Evolutionary conservation across 73 alveolate species (phyloP).

Genomic region (Effrenium voratum): DNA sequence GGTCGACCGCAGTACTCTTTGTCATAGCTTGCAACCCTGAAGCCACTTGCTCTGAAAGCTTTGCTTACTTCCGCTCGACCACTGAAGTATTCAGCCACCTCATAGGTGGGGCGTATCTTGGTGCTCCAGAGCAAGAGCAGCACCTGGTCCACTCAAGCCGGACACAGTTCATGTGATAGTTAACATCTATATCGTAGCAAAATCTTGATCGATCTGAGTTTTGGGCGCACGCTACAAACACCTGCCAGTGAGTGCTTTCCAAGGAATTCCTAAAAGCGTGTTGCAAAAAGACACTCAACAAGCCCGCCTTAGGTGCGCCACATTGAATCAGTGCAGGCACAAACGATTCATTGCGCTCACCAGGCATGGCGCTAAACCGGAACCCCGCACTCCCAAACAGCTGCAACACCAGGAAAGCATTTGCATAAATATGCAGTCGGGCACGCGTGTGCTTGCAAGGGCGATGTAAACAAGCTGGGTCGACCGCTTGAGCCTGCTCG

Average conservation of each 20-base stretch:
- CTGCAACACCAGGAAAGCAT: too few relatives aligned
- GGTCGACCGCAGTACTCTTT: neutral
- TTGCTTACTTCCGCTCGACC: conserved; percentile 26
- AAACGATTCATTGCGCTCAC: neutral
- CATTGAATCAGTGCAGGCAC: neutral
- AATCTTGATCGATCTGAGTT: neutral
- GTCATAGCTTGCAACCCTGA: conserved; percentile 7
- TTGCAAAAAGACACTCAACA: too few relatives aligned
- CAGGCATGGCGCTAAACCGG: too few relatives aligned
- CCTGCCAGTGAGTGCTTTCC: too few relatives aligned
- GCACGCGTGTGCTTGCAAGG: too few relatives aligned
- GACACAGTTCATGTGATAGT: too few relatives aligned
- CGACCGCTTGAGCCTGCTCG: too few relatives aligned
- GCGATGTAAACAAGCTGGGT: too few relatives aligned
- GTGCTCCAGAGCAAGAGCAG: conserved; percentile 3
- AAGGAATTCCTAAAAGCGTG: too few relatives aligned
- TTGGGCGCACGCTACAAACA: neutral
- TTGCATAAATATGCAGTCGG: too few relatives aligned
- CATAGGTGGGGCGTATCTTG: neutral
- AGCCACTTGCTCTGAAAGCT: conserved; percentile 1
- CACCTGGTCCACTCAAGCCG: neutral
- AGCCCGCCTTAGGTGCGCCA: conserved; percentile 28
- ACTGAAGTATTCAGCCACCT: conserved; percentile 9
- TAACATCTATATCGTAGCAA: neutral
- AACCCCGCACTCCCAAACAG: too few relatives aligned